Evolutionary conservation across 192 early-diverging fungal genomes (phyloP), one percentile per base, ranked within the genome.

Genomic region (Pecoramyces ruminantium): DNA sequence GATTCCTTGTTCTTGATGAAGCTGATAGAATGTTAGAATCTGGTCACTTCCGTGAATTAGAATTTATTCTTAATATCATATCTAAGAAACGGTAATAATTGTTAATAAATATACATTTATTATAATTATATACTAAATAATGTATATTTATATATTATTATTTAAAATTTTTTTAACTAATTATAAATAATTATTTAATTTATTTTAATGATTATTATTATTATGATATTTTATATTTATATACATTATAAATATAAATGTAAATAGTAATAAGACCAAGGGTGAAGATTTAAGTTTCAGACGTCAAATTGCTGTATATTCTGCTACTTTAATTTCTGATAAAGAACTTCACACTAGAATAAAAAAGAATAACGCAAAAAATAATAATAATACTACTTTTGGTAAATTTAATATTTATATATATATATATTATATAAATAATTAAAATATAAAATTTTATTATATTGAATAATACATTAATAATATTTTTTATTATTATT

Each of bases 281-380:
- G 18, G 21, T 51, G 42, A 51, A 51, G 18, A 51, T 21, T 51
- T 51, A 51, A 51, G 18, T 21, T 51, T 14, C 6, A 51, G 42
- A 51, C 90, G 94, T 30, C 96, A 96, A 83, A 97, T 96, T 0
- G 93, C 96, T 85, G 91, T 98, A 58, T 98, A 95, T 82, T 97
- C 97, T 14, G 97, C 97, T 13, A 98, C 97, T 8, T 83, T 98
- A 51, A 39, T 85, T 51, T 51, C 42, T 4, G 42, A 51, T 51
- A 51, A 51, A 51, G 42, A 51, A 21, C 42, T 51, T 51, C 42
- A 51, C 42, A 21, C 18, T 18, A 51, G 42, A 51, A 51, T 51
- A 51, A 51, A 51, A 51, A 51, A 51, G 42, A 51, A 51, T 51
- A 51, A 51, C 6, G 2, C 15, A 14, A 51, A 51, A 6, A 51